A percentile compares a stretch with the other conserved stretches of the same genome.
Evolutionary conservation across 2,329 filamentous ascomycete genomes (phyloP).

Genomic region (Talaromyces sp.): DNA sequence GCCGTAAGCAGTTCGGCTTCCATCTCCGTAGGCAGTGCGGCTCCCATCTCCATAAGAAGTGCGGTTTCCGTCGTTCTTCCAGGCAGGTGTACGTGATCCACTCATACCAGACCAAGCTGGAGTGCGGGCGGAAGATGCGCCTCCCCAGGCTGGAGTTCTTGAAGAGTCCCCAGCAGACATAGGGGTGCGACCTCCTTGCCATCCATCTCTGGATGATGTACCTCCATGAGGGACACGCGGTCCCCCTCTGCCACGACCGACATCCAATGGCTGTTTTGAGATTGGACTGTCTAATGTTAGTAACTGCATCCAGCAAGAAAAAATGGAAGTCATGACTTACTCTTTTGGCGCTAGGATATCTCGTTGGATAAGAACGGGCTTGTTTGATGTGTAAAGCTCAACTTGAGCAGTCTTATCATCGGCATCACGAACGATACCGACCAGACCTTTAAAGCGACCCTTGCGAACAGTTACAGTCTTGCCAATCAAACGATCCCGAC

Average conservation of each 20-base stretch:
- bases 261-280: slow-evolving; percentile 77
- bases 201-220: slow-evolving; percentile 32
- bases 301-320: slow-evolving; percentile 1
- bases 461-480: slow-evolving; percentile 88
- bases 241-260: slow-evolving; percentile 54
- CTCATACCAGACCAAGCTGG: slow-evolving; percentile 49
- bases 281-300: slow-evolving; percentile 48
- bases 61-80: slow-evolving; percentile 60
- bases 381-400: slow-evolving; percentile 92
- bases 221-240: slow-evolving; percentile 43
- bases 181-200: slow-evolving; percentile 71
- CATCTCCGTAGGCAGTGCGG: slow-evolving; percentile 71
- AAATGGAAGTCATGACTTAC: slow-evolving; percentile 48
- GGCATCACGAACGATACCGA: slow-evolving; percentile 95
- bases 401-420: slow-evolving; percentile 84
- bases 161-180: slow-evolving; percentile 63
- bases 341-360: slow-evolving; percentile 84
- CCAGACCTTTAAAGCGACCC: slow-evolving; percentile 86
- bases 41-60: slow-evolving; percentile 63
- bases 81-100: slow-evolving; percentile 54
- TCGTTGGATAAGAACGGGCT: slow-evolving; percentile 82
- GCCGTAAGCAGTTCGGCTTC: slow-evolving; percentile 77
- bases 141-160: slow-evolving; percentile 76
- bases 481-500: slow-evolving; percentile 80
- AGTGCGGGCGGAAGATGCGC: slow-evolving; percentile 56